phyloP scores from a whole-genome alignment of 2,329 filamentous ascomycete species.

The Mycosphaerelloides madeirae region DNA sequence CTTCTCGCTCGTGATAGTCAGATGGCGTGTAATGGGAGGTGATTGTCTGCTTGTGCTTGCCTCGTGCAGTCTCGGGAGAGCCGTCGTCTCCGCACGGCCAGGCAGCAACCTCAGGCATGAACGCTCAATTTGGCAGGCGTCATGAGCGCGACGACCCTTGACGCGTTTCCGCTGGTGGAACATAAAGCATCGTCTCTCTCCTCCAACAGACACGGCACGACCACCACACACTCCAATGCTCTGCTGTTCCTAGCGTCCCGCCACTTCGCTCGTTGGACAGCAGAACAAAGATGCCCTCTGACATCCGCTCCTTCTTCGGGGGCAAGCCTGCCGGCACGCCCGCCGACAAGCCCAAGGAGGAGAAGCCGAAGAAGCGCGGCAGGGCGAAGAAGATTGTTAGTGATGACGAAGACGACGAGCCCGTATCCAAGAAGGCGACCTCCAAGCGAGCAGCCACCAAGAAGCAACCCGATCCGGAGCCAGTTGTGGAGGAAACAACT shows the following conservation, averaged over 20 bases:
- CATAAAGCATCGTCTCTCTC: too few relatives aligned
- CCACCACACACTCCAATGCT: too few relatives aligned
- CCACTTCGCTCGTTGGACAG: too few relatives aligned
- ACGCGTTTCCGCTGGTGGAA: too few relatives aligned
- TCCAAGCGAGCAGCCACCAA: slow-evolving; percentile 56
- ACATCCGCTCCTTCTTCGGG: slow-evolving; percentile 89
- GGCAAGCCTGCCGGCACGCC: slow-evolving; percentile 61
- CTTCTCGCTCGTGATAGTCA: too few relatives aligned
- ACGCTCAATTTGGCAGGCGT: not conserved
- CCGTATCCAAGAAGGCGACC: slow-evolving; percentile 15
- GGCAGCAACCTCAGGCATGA: too few relatives aligned
- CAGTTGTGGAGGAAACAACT: slow-evolving; percentile 49
- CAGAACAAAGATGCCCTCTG: slow-evolving; percentile 60
- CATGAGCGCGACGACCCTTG: not conserved
- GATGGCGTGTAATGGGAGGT: too few relatives aligned
- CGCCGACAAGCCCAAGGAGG: slow-evolving; percentile 33
- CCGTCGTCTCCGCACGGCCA: too few relatives aligned
- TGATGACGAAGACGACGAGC: slow-evolving; percentile 55
- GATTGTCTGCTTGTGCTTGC: too few relatives aligned
- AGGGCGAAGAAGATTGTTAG: slow-evolving; percentile 64
- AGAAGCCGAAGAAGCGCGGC: slow-evolving; percentile 44
- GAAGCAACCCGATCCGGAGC: slow-evolving; percentile 35
- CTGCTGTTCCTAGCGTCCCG: too few relatives aligned
- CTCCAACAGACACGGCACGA: too few relatives aligned
- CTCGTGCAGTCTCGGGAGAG: too few relatives aligned